These are phyloP conservation scores for Malus hybrid DNA, from an alignment of 331 rosid genomes.

Conservation along the genomic window DNA sequence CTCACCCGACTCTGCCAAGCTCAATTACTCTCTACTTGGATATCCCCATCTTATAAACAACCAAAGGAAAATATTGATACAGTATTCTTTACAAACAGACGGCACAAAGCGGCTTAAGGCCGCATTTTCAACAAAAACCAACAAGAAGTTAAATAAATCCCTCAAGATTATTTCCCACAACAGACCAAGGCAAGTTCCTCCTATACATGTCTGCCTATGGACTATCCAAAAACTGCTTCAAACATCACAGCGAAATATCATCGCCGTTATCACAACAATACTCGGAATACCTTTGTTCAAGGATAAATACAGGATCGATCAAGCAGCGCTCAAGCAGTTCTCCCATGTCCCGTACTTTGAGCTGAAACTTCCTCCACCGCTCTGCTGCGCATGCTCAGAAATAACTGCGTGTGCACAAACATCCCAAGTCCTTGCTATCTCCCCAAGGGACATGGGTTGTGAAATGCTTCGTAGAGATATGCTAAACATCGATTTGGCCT, in stretches of 20 bases:
- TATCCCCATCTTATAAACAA: neutral
- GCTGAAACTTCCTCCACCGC: conserved; percentile 97
- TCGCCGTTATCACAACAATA: neutral
- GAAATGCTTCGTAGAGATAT: conserved; percentile 69
- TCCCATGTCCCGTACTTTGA: conserved; percentile 88
- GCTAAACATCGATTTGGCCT: conserved; percentile 79
- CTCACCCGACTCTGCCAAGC: neutral
- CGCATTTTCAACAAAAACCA: neutral
- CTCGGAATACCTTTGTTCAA: neutral
- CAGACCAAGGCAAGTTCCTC: neutral
- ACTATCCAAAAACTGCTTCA: neutral
- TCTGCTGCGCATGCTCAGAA: conserved; percentile 76
- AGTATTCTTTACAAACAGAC: neutral
- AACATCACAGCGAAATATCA: neutral
- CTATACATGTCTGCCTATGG: neutral
- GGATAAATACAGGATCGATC: neutral
- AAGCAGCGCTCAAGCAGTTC: conserved; percentile 56
- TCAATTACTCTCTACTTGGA: neutral
- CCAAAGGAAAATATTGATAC: neutral
- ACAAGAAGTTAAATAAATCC: neutral
- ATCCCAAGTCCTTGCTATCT: conserved; percentile 91
- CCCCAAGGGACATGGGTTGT: conserved; percentile 86
- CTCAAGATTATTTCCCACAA: neutral
- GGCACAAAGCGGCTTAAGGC: neutral
- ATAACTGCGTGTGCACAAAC: conserved; percentile 70